These are phyloP conservation scores for Sclerotinia trifoliorum DNA, from an alignment of 2,329 filamentous ascomycete species.

Conservation along the genomic window DNA sequence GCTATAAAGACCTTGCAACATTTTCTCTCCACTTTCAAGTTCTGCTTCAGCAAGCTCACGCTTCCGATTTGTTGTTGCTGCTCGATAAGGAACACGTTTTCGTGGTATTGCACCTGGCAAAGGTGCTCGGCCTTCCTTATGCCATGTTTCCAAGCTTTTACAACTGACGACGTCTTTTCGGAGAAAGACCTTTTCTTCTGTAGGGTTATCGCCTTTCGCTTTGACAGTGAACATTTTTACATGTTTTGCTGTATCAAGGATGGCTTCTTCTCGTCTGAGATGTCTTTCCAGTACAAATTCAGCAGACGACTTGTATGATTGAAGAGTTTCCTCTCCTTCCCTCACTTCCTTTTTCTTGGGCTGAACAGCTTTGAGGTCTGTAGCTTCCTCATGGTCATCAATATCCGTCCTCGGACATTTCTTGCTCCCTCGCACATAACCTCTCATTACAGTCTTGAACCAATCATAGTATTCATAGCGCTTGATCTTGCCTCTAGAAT, in stretches of 20 bases:
- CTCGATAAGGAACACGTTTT: conserved; percentile 86
- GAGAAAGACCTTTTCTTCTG: conserved; percentile 76
- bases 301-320: conserved; percentile 82
- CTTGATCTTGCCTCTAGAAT: conserved; percentile 73
- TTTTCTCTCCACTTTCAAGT: conserved; percentile 72
- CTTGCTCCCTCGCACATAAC: conserved; percentile 59
- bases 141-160: conserved; percentile 94
- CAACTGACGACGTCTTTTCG: conserved; percentile 79
- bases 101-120: conserved; percentile 68
- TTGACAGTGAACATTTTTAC: conserved; percentile 73
- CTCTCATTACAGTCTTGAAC: conserved; percentile 78
- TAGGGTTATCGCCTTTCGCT: conserved; percentile 69
- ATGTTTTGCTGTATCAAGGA: conserved; percentile 65
- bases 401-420: conserved; percentile 60
- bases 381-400: conserved; percentile 77
- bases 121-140: conserved; percentile 87
- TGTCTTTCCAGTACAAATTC: conserved; percentile 86
- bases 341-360: conserved; percentile 71
- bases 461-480: conserved; percentile 79
- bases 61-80: conserved; percentile 82
- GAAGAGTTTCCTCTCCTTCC: conserved; percentile 76
- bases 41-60: conserved; percentile 86
- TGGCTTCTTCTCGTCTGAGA: conserved; percentile 85
- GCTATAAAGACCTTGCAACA: conserved; percentile 82
- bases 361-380: conserved; percentile 71